Percentiles rank a stretch among this genome's conserved stretches.
phyloP scores from a whole-genome alignment of 1,284 basidiomycete species.

The Trichosporon coremiiforme region DNA sequence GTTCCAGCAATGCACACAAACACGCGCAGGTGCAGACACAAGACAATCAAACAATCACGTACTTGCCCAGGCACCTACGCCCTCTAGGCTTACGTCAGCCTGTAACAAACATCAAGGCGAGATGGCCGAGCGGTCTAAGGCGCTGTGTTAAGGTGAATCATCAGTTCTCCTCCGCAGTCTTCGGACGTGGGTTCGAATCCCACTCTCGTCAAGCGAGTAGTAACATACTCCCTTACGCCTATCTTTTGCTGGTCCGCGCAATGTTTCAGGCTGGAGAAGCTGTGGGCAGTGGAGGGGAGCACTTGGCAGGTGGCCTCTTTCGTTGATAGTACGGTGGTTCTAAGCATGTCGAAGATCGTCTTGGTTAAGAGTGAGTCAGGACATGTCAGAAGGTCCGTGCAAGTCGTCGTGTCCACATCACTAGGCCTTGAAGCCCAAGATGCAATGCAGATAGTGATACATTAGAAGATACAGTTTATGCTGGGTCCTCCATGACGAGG shows the following conservation, averaged over 20 bases:
- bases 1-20: too few species aligned
- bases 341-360: too few species aligned
- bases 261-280: too few species aligned
- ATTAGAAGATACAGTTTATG: conserved; percentile 18
- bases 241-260: neutral
- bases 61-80: neutral
- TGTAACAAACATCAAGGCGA: conserved; percentile 18
- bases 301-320: too few species aligned
- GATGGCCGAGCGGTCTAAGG: conserved; percentile 29
- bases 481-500: conserved; percentile 38
- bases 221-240: neutral
- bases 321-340: too few species aligned
- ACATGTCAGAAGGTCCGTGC: too few species aligned
- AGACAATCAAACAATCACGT: neutral
- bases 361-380: too few species aligned
- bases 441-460: conserved; percentile 19
- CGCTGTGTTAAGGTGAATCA: conserved; percentile 28
- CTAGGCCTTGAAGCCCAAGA: neutral
- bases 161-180: conserved; percentile 4
- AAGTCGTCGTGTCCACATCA: too few species aligned
- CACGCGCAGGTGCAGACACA: neutral
- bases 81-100: conserved; percentile 1
- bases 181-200: conserved; percentile 7
- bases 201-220: conserved; percentile 2
- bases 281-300: too few species aligned